Percentiles rank a stretch among this genome's conserved stretches.
These are phyloP conservation scores for Cokeromyces recurvatus DNA, from an alignment of 371 early-diverging fungal genomes.

Conservation along the genomic window DNA sequence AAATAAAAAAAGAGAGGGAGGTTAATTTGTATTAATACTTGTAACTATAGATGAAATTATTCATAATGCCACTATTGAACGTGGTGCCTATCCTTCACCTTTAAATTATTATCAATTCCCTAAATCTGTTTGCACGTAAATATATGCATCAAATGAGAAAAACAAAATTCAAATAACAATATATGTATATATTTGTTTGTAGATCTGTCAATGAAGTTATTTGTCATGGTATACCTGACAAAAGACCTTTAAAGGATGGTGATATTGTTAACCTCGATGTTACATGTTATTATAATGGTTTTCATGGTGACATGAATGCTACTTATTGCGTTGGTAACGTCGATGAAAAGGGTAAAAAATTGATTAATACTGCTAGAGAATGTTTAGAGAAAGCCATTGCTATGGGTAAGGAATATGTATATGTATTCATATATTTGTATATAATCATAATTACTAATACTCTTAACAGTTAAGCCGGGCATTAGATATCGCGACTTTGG, in stretches of 20 bases:
- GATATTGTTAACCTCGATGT: slow-evolving; percentile 94
- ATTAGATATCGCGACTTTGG: slow-evolving; percentile 90
- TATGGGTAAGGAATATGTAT: slow-evolving; percentile 61
- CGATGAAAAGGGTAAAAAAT: slow-evolving; percentile 63
- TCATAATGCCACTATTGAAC: slow-evolving; percentile 84
- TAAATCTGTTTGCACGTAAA: slow-evolving; percentile 88
- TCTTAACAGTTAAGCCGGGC: slow-evolving; percentile 82
- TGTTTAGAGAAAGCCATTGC: slow-evolving; percentile 89
- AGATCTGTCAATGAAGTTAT: slow-evolving; percentile 71
- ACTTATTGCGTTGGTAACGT: slow-evolving; percentile 89
- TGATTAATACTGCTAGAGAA: slow-evolving; percentile 77
- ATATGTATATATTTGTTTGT: too few relatives aligned
- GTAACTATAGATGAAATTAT: slow-evolving; percentile 64
- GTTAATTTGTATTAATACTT: not conserved
- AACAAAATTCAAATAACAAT: too few relatives aligned
- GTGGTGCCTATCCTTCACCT: slow-evolving; percentile 92
- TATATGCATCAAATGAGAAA: too few relatives aligned
- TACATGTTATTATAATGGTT: slow-evolving; percentile 79
- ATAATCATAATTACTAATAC: too few relatives aligned
- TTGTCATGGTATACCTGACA: slow-evolving; percentile 91
- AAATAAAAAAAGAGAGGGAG: not conserved
- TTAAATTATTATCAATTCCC: slow-evolving; percentile 93
- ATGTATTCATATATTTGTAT: not conserved
- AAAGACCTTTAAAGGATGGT: slow-evolving; percentile 81
- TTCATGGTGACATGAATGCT: slow-evolving; percentile 90